Evolutionary conservation across 2,329 filamentous ascomycete species (phyloP).

Genomic region (Paramyrothecium sp.): DNA sequence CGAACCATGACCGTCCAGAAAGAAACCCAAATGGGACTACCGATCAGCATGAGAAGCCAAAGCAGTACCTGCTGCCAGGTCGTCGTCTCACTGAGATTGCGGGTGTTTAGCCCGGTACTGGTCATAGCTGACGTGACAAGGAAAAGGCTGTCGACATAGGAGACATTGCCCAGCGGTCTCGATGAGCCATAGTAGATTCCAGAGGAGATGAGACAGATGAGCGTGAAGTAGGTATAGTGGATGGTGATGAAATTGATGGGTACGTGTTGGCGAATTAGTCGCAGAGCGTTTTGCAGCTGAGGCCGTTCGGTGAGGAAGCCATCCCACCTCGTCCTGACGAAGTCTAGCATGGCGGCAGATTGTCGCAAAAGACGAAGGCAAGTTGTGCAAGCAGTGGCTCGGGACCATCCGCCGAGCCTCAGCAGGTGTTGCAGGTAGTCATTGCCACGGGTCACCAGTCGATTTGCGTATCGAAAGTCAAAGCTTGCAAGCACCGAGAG

Average conservation of each 20-base stretch:
- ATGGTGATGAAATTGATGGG: conserved; percentile 61
- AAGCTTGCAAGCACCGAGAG: too few relatives aligned
- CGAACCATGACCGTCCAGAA: conserved; percentile 62
- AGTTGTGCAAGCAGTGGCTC: neutral
- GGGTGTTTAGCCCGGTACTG: conserved; percentile 65
- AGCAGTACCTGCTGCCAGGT: conserved; percentile 68
- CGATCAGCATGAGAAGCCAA: conserved; percentile 63
- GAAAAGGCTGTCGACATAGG: conserved; percentile 66
- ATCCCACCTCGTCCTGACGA: conserved; percentile 16
- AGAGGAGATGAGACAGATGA: conserved; percentile 52
- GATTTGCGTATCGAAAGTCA: too few relatives aligned
- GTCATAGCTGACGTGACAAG: conserved; percentile 66
- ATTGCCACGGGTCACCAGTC: too few relatives aligned
- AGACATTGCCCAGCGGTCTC: conserved; percentile 47
- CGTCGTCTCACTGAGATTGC: conserved; percentile 62
- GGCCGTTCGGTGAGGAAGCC: conserved; percentile 17
- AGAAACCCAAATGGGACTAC: conserved; percentile 66
- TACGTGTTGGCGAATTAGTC: conserved; percentile 12
- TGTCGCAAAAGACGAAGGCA: neutral
- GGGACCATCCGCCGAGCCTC: too few relatives aligned
- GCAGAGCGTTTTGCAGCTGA: conserved; percentile 7
- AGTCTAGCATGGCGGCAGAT: conserved; percentile 14
- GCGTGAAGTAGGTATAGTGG: conserved; percentile 67
- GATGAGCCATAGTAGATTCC: conserved; percentile 61
- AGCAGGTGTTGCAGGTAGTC: too few relatives aligned